Evolutionary conservation across 305 asterid genomes (phyloP).

Genomic region (Coffea humblotiana): DNA sequence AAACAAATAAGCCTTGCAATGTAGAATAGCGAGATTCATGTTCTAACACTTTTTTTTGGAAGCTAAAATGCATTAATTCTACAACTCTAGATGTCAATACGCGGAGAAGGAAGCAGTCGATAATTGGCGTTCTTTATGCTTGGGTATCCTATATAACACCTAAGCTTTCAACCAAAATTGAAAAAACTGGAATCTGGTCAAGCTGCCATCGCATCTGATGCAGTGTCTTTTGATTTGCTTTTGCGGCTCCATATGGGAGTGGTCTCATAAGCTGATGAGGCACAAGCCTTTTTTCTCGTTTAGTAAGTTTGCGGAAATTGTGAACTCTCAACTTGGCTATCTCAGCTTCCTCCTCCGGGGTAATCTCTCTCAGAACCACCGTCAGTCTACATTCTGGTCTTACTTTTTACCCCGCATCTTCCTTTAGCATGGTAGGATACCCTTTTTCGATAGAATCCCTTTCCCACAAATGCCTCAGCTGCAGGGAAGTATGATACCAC

Average conservation of each 20-base stretch:
- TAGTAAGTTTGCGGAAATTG: slow-evolving; percentile 65
- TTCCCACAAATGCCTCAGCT: slow-evolving; percentile 98
- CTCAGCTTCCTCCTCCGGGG: slow-evolving; percentile 84
- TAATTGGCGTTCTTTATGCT: background rate
- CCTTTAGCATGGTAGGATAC: slow-evolving; percentile 69
- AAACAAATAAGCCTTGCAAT: background rate
- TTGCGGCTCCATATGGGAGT: slow-evolving; percentile 93
- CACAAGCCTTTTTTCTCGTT: slow-evolving; percentile 69
- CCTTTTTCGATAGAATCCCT: slow-evolving; percentile 72
- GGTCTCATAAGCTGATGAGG: slow-evolving; percentile 83
- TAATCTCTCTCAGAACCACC: slow-evolving; percentile 78
- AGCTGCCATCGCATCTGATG: slow-evolving; percentile 31
- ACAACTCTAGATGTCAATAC: background rate
- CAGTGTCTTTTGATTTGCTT: slow-evolving; percentile 39
- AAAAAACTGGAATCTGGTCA: slow-evolving; percentile 19
- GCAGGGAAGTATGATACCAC: slow-evolving; percentile 1
- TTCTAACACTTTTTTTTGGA: background rate
- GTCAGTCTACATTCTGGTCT: slow-evolving; percentile 87
- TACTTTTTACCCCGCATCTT: slow-evolving; percentile 53
- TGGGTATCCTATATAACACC: background rate
- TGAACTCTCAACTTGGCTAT: slow-evolving; percentile 78
- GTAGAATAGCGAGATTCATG: background rate
- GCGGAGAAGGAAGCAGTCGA: background rate
- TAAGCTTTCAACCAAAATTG: background rate
- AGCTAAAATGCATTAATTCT: background rate